A percentile compares a stretch with the other conserved stretches of the same genome.
These are phyloP conservation scores for Phialophora tarda DNA, from an alignment of 2,329 filamentous ascomycete genomes.

Conservation along the genomic window DNA sequence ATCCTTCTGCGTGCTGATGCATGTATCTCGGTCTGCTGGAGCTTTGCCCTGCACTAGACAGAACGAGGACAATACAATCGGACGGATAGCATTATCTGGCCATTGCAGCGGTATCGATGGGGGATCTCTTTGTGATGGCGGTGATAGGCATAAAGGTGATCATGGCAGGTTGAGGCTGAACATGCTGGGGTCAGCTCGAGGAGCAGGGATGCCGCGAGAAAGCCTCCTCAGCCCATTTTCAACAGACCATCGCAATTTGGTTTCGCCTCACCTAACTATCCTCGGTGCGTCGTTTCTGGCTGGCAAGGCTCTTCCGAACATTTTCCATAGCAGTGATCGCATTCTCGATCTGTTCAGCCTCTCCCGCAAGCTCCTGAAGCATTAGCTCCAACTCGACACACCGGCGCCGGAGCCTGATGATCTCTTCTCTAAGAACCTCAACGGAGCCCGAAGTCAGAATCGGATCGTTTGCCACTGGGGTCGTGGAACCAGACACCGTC, in stretches of 20 bases:
- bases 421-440: constrained; percentile 37
- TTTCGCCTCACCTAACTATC: constrained; percentile 27
- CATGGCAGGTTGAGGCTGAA: neutral
- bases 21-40: neutral
- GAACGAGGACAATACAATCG: neutral
- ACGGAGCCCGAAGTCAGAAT: constrained; percentile 37
- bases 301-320: constrained; percentile 41
- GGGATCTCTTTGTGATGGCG: neutral
- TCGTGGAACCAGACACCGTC: constrained; percentile 28
- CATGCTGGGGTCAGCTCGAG: neutral
- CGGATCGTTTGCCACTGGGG: constrained; percentile 29
- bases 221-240: neutral
- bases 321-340: constrained; percentile 41
- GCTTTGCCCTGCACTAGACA: neutral
- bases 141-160: neutral
- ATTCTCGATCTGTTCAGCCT: constrained; percentile 35
- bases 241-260: constrained; percentile 11
- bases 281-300: constrained; percentile 25
- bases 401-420: constrained; percentile 32
- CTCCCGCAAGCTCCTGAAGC: constrained; percentile 33
- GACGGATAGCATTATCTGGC: neutral
- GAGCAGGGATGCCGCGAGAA: neutral
- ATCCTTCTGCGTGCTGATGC: neutral
- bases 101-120: neutral
- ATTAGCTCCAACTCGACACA: constrained; percentile 36